Evolutionary conservation across 1,139 yeast genomes (phyloP).

Genomic region (Candida sp.): DNA sequence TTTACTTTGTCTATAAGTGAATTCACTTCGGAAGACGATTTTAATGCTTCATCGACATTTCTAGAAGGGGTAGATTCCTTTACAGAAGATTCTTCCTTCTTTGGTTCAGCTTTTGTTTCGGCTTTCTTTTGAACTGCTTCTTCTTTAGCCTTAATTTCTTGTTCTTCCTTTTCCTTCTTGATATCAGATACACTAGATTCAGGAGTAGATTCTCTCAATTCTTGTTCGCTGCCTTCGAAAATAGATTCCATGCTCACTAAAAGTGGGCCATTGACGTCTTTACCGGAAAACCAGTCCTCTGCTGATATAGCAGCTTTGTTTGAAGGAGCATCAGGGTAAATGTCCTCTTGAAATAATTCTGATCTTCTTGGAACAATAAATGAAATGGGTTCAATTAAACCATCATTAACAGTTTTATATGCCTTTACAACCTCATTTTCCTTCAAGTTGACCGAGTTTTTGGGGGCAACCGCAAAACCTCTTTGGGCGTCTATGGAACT

Average conservation of each 20-base stretch:
- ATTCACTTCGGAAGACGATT: slow-evolving; percentile 35
- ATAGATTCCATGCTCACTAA: slow-evolving; percentile 71
- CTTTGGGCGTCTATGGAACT: slow-evolving; percentile 92
- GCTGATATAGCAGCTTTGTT: slow-evolving; percentile 74
- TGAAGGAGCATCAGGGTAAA: slow-evolving; percentile 90
- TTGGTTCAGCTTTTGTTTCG: slow-evolving; percentile 6
- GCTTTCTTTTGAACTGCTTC: slow-evolving; percentile 13
- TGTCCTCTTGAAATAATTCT: slow-evolving; percentile 88
- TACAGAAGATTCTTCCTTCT: slow-evolving; percentile 4
- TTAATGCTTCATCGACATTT: slow-evolving; percentile 39
- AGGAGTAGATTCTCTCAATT: slow-evolving; percentile 32
- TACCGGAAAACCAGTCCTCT: slow-evolving; percentile 76
- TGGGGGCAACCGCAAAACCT: slow-evolving; percentile 91
- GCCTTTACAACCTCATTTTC: slow-evolving; percentile 83
- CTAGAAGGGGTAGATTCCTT: slow-evolving; percentile 13
- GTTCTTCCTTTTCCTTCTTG: slow-evolving; percentile 20
- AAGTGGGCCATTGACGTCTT: slow-evolving; percentile 75
- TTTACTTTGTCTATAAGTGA: slow-evolving; percentile 36
- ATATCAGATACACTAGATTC: slow-evolving; percentile 22
- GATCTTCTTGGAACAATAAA: slow-evolving; percentile 92
- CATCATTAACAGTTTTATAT: slow-evolving; percentile 83
- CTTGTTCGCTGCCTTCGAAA: slow-evolving; percentile 69
- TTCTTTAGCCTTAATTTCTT: slow-evolving; percentile 15
- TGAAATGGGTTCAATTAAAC: slow-evolving; percentile 81
- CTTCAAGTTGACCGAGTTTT: slow-evolving; percentile 69